These are phyloP conservation scores for Curvularia verruculosa DNA, from an alignment of 2,329 filamentous ascomycete genomes.

Conservation along the genomic window DNA sequence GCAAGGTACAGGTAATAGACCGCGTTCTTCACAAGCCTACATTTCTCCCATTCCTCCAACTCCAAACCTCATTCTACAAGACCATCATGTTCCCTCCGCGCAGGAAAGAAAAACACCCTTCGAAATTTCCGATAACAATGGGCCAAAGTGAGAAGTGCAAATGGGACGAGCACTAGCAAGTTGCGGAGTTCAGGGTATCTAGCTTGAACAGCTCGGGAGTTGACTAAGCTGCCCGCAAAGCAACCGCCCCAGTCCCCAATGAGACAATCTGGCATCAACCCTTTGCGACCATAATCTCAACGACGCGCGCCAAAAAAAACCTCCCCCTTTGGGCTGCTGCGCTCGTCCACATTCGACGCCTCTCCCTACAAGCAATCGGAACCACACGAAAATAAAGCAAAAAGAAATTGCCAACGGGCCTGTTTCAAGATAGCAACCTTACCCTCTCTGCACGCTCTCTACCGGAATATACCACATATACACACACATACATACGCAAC, in stretches of 20 bases:
- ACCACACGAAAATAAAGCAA: not conserved
- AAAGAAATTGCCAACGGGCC: not conserved
- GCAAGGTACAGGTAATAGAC: conserved; percentile 6
- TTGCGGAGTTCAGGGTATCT: conserved; percentile 19
- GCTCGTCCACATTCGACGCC: too few relatives aligned
- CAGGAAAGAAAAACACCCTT: not conserved
- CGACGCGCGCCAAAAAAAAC: conserved; percentile 17
- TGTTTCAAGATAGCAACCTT: too few relatives aligned
- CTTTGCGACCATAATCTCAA: conserved; percentile 24
- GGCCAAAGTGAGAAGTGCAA: not conserved
- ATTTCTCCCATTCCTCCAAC: not conserved
- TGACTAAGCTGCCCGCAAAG: conserved; percentile 32
- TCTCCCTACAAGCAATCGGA: too few relatives aligned
- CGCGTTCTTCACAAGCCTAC: not conserved
- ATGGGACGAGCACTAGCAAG: not conserved
- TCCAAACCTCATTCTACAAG: not conserved
- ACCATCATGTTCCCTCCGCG: not conserved
- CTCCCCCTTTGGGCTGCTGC: not conserved
- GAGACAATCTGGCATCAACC: conserved; percentile 43
- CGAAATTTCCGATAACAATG: not conserved
- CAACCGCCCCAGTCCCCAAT: conserved; percentile 28
- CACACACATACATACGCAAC: conserved; percentile 14
- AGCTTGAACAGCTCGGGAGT: conserved; percentile 21
- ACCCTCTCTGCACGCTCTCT: too few relatives aligned
- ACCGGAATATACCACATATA: not conserved